Conservation (phyloP, 2,329 filamentous ascomycete species). For the Colletotrichum spaethianum region DNA sequence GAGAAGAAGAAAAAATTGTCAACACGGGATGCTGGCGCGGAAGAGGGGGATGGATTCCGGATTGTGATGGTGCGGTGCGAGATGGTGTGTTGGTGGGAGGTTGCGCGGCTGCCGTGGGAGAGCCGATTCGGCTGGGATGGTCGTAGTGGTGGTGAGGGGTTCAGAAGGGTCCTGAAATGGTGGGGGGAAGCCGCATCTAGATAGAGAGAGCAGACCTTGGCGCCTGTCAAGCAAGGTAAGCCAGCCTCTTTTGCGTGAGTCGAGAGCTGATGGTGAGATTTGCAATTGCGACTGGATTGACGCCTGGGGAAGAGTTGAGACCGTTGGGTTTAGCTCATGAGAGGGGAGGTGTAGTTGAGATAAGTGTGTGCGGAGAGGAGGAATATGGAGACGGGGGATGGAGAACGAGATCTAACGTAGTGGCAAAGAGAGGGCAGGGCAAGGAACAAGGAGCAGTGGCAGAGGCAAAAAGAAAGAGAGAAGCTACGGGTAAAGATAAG, state of each 20-base stretch:
- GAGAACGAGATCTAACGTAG: constrained; percentile 17
- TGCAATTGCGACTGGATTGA: background rate
- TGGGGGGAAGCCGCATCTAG: constrained; percentile 37
- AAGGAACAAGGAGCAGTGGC: constrained; percentile 13
- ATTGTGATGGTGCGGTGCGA: constrained; percentile 19
- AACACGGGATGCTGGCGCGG: constrained; percentile 33
- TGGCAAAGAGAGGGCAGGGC: constrained; percentile 34
- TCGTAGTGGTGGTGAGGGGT: constrained; percentile 38
- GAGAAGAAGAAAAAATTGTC: constrained; percentile 9
- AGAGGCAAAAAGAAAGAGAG: constrained; percentile 23
- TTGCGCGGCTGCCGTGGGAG: constrained; percentile 41
- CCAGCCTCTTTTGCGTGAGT: constrained; percentile 14
- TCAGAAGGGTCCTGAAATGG: constrained; percentile 34
- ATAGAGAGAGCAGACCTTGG: constrained; percentile 13
- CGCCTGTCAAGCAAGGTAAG: constrained; percentile 26
- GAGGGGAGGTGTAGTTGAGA: constrained; percentile 17
- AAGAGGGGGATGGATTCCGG: constrained; percentile 33
- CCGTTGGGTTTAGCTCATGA: constrained; percentile 11
- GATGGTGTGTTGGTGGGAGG: constrained; percentile 39
- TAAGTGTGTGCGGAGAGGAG: constrained; percentile 26
- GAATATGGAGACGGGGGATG: background rate
- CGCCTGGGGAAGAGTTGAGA: constrained; percentile 8
- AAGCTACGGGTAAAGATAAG: constrained; percentile 7
- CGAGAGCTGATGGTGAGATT: constrained; percentile 6
- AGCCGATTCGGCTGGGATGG: constrained; percentile 42